Evolutionary conservation across 169 alveolate genomes (phyloP).

Genomic region (Babesia gibsoni): DNA sequence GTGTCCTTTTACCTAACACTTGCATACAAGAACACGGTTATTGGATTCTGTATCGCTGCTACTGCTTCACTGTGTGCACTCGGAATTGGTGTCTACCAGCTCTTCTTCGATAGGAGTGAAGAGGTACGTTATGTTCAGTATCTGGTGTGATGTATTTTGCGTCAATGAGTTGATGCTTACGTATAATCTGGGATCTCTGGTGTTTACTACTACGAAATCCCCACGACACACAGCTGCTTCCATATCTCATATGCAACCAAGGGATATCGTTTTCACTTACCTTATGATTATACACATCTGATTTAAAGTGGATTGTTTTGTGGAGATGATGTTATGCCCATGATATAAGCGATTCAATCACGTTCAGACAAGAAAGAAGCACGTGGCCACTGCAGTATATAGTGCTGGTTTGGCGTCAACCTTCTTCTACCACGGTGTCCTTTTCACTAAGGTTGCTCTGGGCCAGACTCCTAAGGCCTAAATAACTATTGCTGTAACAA

Average conservation of each 20-base stretch:
- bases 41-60: constrained; percentile 25
- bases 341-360: too few species aligned
- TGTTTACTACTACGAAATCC: background rate
- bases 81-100: constrained; percentile 4
- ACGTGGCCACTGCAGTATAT: constrained; percentile 1
- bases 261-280: background rate
- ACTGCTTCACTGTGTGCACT: constrained; percentile 5
- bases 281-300: background rate
- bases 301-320: too few species aligned
- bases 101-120: background rate
- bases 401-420: constrained; percentile 1
- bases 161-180: too few species aligned
- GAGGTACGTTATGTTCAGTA: background rate
- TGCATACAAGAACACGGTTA: background rate
- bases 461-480: background rate
- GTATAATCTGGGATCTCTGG: background rate
- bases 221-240: background rate
- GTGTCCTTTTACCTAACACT: background rate
- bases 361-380: background rate
- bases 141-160: too few species aligned
- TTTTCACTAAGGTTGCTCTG: constrained; percentile 10
- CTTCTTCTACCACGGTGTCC: constrained; percentile 5
- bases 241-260: background rate
- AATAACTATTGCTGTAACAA: background rate
- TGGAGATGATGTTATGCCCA: too few species aligned